These are phyloP conservation scores for Penicillium digitatum DNA, from an alignment of 2,329 filamentous ascomycete genomes.

Conservation along the genomic window DNA sequence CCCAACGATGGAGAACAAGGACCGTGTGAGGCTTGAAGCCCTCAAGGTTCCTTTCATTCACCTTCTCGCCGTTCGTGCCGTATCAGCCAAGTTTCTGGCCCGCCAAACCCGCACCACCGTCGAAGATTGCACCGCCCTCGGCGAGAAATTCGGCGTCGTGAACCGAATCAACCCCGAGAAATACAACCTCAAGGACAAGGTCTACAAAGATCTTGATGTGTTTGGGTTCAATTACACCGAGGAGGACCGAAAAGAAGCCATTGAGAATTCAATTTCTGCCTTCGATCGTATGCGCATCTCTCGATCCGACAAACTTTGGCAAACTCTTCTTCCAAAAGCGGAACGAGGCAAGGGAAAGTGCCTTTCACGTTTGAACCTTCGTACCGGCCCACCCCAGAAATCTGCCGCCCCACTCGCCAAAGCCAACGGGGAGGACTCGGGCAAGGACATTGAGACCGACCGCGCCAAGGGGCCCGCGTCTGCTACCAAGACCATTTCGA, in stretches of 20 bases:
- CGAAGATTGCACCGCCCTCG: constrained; percentile 47
- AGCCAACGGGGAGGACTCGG: constrained; percentile 38
- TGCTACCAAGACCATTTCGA: constrained; percentile 25
- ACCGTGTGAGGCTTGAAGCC: constrained; percentile 41
- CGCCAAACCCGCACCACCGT: constrained; percentile 47
- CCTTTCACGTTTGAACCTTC: constrained; percentile 56
- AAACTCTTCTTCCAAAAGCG: constrained; percentile 56
- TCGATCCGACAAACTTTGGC: constrained; percentile 60
- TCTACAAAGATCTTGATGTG: constrained; percentile 59
- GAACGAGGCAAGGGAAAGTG: constrained; percentile 60
- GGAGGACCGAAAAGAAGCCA: constrained; percentile 56
- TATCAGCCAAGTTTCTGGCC: constrained; percentile 47
- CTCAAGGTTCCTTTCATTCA: constrained; percentile 47
- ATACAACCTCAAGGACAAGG: constrained; percentile 55
- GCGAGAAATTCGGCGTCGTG: constrained; percentile 52
- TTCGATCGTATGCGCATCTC: constrained; percentile 60
- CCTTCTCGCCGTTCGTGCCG: constrained; percentile 53
- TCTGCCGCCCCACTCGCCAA: constrained; percentile 9
- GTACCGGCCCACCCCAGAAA: constrained; percentile 10
- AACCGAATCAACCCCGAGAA: constrained; percentile 48
- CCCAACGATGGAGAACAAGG: constrained; percentile 36
- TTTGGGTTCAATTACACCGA: constrained; percentile 59
- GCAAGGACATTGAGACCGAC: constrained; percentile 40
- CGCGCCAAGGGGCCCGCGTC: constrained; percentile 27
- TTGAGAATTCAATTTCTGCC: constrained; percentile 60